Percentiles rank a stretch among this genome's conserved stretches.
Conservation (phyloP, 1,139 yeast species). For the Candida tetrigidarum region DNA sequence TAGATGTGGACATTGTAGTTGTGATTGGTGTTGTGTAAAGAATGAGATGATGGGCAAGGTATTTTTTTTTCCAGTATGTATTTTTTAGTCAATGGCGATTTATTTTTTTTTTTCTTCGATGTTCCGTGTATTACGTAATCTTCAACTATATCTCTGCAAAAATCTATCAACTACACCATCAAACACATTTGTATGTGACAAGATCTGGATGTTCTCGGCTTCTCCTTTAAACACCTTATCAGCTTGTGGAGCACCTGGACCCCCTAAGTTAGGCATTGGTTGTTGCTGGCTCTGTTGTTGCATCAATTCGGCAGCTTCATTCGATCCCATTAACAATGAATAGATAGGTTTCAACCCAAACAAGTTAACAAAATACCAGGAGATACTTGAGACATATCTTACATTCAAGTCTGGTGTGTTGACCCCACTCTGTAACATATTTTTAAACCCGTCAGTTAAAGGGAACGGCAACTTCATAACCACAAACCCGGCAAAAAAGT, state of each 20-base stretch:
- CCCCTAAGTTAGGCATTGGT: slow-evolving; percentile 46
- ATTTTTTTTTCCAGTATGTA: not conserved
- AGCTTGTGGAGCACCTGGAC: slow-evolving; percentile 62
- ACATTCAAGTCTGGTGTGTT: slow-evolving; percentile 85
- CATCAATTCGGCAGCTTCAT: slow-evolving; percentile 53
- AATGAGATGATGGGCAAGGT: no score
- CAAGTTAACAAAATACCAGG: slow-evolving; percentile 96
- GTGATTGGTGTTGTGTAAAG: not conserved
- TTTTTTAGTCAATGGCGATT: no score
- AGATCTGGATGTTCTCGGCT: slow-evolving; percentile 77
- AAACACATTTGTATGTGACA: slow-evolving; percentile 55
- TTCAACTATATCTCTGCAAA: slow-evolving; percentile 27
- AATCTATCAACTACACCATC: slow-evolving; percentile 72
- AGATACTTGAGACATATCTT: slow-evolving; percentile 92
- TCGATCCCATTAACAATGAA: slow-evolving; percentile 63
- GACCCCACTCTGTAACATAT: slow-evolving; percentile 90
- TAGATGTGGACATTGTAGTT: slow-evolving; percentile 36
- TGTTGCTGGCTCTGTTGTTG: slow-evolving; percentile 50
- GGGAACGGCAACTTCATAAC: slow-evolving; percentile 68
- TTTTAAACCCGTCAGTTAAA: slow-evolving; percentile 83
- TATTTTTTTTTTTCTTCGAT: no score
- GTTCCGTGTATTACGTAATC: slow-evolving; percentile 6
- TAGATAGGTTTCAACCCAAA: slow-evolving; percentile 85
- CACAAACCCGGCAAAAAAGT: slow-evolving; percentile 90
- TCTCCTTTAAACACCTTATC: slow-evolving; percentile 68